Conservation (phyloP, 495 filamentous ascomycete species). For the Penicillium soppii region DNA sequence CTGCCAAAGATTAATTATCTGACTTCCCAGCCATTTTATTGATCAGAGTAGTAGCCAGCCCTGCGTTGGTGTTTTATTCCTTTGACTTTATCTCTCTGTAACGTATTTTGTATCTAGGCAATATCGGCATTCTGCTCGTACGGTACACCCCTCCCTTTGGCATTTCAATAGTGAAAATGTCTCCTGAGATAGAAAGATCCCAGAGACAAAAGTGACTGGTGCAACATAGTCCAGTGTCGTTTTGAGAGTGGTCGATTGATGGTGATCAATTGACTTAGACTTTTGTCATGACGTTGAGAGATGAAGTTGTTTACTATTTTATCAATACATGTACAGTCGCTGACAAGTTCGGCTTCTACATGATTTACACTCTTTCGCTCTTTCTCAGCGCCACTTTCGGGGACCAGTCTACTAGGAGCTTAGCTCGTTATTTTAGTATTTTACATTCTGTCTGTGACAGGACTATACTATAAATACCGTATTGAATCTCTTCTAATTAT, state of each 20-base stretch:
- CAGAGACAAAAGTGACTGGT: background rate
- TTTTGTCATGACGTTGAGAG: too few species aligned
- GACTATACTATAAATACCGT: too few species aligned
- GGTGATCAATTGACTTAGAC: too few species aligned
- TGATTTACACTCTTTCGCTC: too few species aligned
- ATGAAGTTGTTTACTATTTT: too few species aligned
- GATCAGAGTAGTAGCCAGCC: background rate
- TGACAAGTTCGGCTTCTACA: too few species aligned
- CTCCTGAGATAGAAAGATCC: background rate
- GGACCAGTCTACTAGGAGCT: too few species aligned
- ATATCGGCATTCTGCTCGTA: background rate
- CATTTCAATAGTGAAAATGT: background rate
- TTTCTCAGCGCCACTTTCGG: too few species aligned
- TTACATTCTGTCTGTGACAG: too few species aligned
- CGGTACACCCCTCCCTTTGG: background rate
- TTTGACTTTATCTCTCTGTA: background rate
- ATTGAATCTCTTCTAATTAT: too few species aligned
- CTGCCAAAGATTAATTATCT: background rate
- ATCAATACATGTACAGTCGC: too few species aligned
- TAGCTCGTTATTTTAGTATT: too few species aligned
- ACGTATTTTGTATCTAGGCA: background rate
- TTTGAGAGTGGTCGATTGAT: background rate
- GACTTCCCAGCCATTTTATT: background rate
- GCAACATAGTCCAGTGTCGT: background rate
- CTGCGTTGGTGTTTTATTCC: background rate